Conservation (phyloP, 768 basidiomycete genomes). For the Collybia sp. region DNA sequence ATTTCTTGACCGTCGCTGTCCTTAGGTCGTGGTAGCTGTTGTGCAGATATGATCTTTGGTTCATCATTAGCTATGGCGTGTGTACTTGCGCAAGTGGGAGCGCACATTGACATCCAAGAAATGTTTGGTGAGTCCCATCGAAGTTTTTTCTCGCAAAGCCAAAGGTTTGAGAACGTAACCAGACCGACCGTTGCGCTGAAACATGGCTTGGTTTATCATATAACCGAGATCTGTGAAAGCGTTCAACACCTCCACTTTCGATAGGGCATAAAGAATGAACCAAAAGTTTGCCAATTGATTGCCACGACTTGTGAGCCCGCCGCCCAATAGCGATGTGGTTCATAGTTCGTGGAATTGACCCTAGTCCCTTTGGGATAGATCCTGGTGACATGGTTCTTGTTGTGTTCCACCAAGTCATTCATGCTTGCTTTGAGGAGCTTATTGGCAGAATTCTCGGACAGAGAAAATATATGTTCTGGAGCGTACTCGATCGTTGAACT, state of each 20-base stretch:
- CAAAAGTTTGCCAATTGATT: constrained; percentile 96
- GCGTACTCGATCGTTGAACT: constrained; percentile 84
- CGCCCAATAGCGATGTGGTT: constrained; percentile 87
- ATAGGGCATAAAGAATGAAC: constrained; percentile 30
- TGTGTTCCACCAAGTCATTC: constrained; percentile 82
- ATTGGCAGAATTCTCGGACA: constrained; percentile 80
- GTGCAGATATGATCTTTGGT: constrained; percentile 68
- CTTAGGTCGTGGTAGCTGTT: constrained; percentile 78
- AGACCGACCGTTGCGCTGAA: constrained; percentile 80
- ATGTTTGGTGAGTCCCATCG: constrained; percentile 51
- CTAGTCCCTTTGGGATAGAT: constrained; percentile 84
- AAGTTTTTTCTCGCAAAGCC: constrained; percentile 63
- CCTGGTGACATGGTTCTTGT: constrained; percentile 73
- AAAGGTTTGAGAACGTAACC: constrained; percentile 91
- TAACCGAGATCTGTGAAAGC: constrained; percentile 69
- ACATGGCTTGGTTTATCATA: constrained; percentile 95
- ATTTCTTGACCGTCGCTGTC: constrained; percentile 59
- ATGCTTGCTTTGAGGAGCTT: constrained; percentile 67
- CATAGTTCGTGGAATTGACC: constrained; percentile 81
- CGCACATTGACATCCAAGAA: constrained; percentile 59
- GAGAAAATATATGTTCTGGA: constrained; percentile 86
- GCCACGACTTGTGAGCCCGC: constrained; percentile 88
- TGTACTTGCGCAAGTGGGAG: neutral
- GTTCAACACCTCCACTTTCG: neutral
- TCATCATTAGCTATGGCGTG: neutral